Conservation (phyloP, 164 flowering plant genomes). For the Tetrastigma voinierianum region DNA sequence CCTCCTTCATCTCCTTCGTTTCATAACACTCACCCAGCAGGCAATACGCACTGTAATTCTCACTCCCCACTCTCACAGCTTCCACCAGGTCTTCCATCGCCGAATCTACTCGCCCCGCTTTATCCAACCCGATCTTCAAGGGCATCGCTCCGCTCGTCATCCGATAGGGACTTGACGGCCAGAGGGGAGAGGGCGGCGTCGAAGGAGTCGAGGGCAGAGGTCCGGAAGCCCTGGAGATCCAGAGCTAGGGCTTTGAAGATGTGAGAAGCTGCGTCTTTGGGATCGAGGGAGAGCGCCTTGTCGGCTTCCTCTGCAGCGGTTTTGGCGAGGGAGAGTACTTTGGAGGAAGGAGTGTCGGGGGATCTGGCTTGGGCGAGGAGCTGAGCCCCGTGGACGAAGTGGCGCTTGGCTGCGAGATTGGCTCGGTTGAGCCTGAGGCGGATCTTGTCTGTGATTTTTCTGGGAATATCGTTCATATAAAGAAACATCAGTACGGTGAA, state of each 20-base stretch:
- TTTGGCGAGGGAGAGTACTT: constrained; percentile 42
- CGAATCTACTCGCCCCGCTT: constrained; percentile 50
- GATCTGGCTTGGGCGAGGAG: constrained; percentile 67
- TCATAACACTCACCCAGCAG: constrained; percentile 74
- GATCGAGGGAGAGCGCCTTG: constrained; percentile 60
- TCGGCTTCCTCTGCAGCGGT: constrained; percentile 65
- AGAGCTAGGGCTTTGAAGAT: constrained; percentile 75
- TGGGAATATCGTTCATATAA: constrained; percentile 51
- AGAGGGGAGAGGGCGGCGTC: constrained; percentile 66
- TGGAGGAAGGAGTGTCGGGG: constrained; percentile 20
- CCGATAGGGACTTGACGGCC: constrained; percentile 52
- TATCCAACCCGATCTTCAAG: constrained; percentile 49
- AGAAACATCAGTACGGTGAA: constrained; percentile 34
- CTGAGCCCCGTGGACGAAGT: constrained; percentile 89
- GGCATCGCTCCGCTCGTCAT: constrained; percentile 66
- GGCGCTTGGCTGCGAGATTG: constrained; percentile 63
- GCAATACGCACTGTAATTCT: constrained; percentile 48
- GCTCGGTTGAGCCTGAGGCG: constrained; percentile 36
- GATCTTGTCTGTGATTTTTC: constrained; percentile 33
- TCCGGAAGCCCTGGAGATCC: constrained; percentile 59
- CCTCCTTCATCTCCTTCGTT: constrained; percentile 57
- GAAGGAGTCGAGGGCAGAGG: constrained; percentile 65
- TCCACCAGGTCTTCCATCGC: constrained; percentile 58
- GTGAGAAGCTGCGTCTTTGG: constrained; percentile 83
- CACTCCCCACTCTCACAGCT: constrained; percentile 47